These are phyloP conservation scores for Barbatosphaeria neglecta DNA, from an alignment of 495 filamentous ascomycete genomes.

Conservation along the genomic window DNA sequence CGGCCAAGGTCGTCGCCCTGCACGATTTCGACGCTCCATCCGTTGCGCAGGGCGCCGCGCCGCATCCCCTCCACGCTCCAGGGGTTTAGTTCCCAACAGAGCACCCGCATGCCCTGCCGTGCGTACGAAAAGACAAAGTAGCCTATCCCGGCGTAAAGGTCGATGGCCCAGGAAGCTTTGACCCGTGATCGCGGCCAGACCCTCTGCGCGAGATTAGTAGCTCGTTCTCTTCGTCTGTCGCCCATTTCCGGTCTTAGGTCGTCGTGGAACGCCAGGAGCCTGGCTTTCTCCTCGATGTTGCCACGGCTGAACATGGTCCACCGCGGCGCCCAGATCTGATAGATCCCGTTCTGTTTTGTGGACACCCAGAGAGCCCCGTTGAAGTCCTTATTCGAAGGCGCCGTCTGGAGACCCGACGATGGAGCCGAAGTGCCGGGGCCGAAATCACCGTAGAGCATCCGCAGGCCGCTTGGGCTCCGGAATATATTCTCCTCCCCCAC, in stretches of 20 bases:
- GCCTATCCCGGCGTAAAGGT: constrained; percentile 85
- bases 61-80: constrained; percentile 78
- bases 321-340: constrained; percentile 75
- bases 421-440: constrained; percentile 25
- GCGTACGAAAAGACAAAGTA: constrained; percentile 83
- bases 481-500: constrained; percentile 45
- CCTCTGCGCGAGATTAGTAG: not conserved
- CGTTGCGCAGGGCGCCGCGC: constrained; percentile 57
- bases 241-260: not conserved
- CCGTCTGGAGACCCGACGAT: no score
- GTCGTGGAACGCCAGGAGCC: constrained; percentile 46
- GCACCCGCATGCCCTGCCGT: constrained; percentile 57
- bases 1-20: constrained; percentile 14
- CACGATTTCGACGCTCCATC: constrained; percentile 48
- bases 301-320: constrained; percentile 90
- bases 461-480: constrained; percentile 51
- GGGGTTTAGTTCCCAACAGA: constrained; percentile 81
- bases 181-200: not conserved
- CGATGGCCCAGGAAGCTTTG: constrained; percentile 43
- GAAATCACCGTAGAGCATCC: constrained; percentile 56
- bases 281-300: constrained; percentile 78
- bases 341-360: constrained; percentile 63
- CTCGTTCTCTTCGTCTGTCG: not conserved
- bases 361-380: constrained; percentile 60
- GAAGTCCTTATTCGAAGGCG: constrained; percentile 35